Conservation (phyloP, 805 yeast genomes). For the Yarrowia porcina region DNA sequence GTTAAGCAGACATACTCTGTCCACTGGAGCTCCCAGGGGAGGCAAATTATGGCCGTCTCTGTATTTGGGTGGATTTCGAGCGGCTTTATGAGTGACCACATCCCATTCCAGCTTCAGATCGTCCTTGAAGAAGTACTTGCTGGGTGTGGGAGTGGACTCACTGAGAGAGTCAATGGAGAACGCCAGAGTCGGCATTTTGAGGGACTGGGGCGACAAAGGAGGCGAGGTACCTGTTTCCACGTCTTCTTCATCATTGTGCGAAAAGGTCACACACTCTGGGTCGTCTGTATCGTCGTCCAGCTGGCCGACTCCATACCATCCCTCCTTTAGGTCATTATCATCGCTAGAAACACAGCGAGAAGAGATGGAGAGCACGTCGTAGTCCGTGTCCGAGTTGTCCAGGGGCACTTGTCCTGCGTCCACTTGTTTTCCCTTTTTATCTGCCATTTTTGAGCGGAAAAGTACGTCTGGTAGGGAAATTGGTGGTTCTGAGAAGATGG, state of each 20-base stretch:
- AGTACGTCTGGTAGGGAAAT: no score
- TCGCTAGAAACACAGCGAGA: constrained; percentile 15
- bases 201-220: constrained; percentile 4
- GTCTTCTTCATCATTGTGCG: neutral
- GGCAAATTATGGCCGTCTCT: neutral
- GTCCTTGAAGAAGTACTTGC: constrained; percentile 24
- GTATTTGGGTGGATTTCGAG: neutral
- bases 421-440: constrained; percentile 1
- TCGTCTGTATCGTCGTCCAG: constrained; percentile 18
- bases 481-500: neutral
- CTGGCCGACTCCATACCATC: constrained; percentile 20
- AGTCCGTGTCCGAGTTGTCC: constrained; percentile 25
- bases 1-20: constrained; percentile 7
- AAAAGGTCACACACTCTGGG: neutral
- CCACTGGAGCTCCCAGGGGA: constrained; percentile 5
- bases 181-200: constrained; percentile 16
- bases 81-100: neutral
- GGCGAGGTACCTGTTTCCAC: neutral
- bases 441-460: neutral
- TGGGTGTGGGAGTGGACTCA: constrained; percentile 13
- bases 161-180: constrained; percentile 16
- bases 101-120: constrained; percentile 19
- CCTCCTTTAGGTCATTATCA: neutral
- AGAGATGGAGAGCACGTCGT: constrained; percentile 13
- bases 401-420: neutral